A percentile compares a stretch with the other conserved stretches of the same genome.
Conservation (phyloP, 163 green algal species). For the Chlorella variabilis region DNA sequence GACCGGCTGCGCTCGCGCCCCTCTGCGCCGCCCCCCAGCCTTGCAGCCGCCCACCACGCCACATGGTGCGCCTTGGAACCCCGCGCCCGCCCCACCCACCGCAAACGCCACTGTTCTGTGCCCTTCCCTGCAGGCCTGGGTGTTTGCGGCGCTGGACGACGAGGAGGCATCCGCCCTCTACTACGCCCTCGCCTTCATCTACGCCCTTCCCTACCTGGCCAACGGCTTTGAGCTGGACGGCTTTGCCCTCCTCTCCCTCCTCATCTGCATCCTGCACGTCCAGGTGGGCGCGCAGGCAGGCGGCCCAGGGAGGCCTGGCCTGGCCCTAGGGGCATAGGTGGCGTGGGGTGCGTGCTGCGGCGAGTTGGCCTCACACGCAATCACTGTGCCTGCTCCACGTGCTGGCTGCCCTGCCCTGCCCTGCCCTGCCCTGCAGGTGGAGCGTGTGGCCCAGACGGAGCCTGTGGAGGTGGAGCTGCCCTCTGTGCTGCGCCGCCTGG, state of each 20-base stretch:
- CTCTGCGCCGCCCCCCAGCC: not conserved
- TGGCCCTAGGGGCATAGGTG: no score
- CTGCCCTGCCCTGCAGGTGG: conserved; percentile 36
- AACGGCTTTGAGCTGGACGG: conserved; percentile 62
- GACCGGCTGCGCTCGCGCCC: not conserved
- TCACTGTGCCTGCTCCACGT: no score
- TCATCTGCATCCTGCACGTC: conserved; percentile 55
- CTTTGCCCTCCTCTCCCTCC: conserved; percentile 51
- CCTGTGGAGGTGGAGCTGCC: conserved; percentile 44
- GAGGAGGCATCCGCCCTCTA: conserved; percentile 51
- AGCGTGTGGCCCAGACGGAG: conserved; percentile 61
- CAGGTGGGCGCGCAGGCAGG: conserved; percentile 40
- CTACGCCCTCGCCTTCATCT: conserved; percentile 60
- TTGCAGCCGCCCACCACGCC: not conserved
- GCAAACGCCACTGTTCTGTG: not conserved
- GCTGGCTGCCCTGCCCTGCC: not conserved
- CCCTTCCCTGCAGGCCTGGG: conserved; percentile 55
- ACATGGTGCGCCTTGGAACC: no score
- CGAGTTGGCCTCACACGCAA: no score
- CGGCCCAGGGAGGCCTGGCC: not conserved
- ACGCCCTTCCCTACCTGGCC: conserved; percentile 59
- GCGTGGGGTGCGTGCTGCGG: no score
- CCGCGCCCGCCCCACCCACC: not conserved
- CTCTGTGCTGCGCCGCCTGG: conserved; percentile 23
- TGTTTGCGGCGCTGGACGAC: conserved; percentile 61